Percentiles rank a stretch among this genome's conserved stretches.
Evolutionary conservation across 345 rosid species (phyloP).

Genomic region (Ceriops tagal): DNA sequence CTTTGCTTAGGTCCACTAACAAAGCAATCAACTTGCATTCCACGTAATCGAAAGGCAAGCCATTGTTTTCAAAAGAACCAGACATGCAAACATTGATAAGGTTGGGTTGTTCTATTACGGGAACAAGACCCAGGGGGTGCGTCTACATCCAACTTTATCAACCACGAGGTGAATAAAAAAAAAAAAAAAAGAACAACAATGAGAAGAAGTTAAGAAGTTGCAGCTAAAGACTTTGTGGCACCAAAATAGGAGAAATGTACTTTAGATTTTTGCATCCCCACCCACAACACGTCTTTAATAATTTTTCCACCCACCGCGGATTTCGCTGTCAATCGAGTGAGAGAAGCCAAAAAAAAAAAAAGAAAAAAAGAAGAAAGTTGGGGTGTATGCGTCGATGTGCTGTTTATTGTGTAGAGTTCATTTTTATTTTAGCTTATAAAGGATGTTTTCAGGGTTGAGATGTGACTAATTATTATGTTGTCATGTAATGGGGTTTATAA

Average conservation of each 20-base stretch:
- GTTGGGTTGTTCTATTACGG: slow-evolving; percentile 22
- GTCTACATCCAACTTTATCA: slow-evolving; percentile 11
- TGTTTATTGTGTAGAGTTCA: too few species aligned
- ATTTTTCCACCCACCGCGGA: background rate
- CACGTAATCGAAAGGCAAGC: background rate
- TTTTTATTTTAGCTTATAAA: too few species aligned
- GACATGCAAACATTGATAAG: too few species aligned
- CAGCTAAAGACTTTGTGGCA: slow-evolving; percentile 13
- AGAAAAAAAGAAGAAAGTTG: background rate
- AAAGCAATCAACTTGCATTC: slow-evolving; percentile 1
- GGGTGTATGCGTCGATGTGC: background rate
- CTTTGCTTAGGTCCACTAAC: background rate
- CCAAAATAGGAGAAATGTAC: slow-evolving; percentile 26
- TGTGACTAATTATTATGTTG: too few species aligned
- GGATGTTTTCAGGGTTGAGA: too few species aligned
- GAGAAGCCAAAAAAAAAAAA: background rate
- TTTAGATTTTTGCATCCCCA: slow-evolving; percentile 20
- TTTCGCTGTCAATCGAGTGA: slow-evolving; percentile 14
- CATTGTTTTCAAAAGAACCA: background rate
- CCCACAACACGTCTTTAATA: background rate
- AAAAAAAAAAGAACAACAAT: slow-evolving; percentile 9
- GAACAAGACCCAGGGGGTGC: slow-evolving; percentile 5
- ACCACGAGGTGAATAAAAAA: slow-evolving; percentile 7
- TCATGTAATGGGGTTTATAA: too few species aligned
- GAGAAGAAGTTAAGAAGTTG: slow-evolving; percentile 31